Conservation (phyloP, 768 basidiomycete genomes). For the Dentipellis fragilis region DNA sequence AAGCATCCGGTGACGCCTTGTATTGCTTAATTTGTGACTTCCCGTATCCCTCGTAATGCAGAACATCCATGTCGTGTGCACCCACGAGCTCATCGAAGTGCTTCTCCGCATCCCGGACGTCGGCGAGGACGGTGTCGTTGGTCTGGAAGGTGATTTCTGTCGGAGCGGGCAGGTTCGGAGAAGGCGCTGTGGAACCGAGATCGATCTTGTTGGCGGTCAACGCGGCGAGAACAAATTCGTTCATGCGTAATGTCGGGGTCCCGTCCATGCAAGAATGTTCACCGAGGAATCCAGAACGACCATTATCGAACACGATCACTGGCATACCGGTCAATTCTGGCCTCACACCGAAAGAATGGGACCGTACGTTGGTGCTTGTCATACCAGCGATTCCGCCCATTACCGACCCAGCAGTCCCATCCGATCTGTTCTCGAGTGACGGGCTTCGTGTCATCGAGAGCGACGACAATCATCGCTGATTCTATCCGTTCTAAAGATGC, state of each 20-base stretch:
- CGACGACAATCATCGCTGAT: conserved; percentile 79
- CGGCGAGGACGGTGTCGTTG: conserved; percentile 37
- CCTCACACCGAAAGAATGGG: background rate
- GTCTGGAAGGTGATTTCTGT: conserved; percentile 65
- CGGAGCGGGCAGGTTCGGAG: conserved; percentile 26
- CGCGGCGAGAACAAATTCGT: conserved; percentile 83
- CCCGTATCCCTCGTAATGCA: conserved; percentile 49
- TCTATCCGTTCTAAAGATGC: conserved; percentile 71
- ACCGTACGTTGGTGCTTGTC: conserved; percentile 88
- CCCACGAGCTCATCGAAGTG: conserved; percentile 71
- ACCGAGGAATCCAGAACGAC: conserved; percentile 87
- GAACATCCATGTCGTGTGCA: conserved; percentile 55
- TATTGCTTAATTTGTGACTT: conserved; percentile 76
- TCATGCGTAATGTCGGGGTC: conserved; percentile 89
- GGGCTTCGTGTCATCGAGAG: conserved; percentile 76
- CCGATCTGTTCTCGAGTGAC: conserved; percentile 74
- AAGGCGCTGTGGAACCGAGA: conserved; percentile 39
- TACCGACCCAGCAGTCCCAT: conserved; percentile 80
- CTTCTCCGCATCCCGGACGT: conserved; percentile 48
- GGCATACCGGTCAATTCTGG: background rate
- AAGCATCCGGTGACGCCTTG: conserved; percentile 86
- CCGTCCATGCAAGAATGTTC: conserved; percentile 90
- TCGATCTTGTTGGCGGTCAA: conserved; percentile 67
- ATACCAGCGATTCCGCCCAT: conserved; percentile 86
- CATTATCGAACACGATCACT: conserved; percentile 95